Conservation (phyloP, 208 protist species). For the Kentomonas sorsogonicus region DNA sequence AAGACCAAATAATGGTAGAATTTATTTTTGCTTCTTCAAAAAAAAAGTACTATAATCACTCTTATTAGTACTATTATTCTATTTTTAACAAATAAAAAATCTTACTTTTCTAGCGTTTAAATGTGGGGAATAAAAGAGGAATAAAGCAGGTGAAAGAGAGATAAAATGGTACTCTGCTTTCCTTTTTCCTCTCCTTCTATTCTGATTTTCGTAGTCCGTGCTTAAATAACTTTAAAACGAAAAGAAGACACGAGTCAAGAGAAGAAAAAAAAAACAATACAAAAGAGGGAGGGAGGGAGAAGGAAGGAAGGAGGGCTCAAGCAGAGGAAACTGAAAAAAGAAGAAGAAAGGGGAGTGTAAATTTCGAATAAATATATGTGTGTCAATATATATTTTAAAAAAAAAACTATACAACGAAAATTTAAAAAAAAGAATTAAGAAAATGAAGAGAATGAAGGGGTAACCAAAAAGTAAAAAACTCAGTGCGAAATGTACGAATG, state of each 20-base stretch:
- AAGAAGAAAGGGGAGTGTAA: neutral
- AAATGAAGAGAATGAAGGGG: constrained; percentile 16
- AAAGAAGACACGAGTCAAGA: neutral
- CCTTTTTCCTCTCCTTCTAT: no score
- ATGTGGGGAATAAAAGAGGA: no score
- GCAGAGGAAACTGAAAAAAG: constrained; percentile 5
- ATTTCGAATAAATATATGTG: neutral
- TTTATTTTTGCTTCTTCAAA: no score
- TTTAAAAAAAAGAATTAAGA: constrained; percentile 10
- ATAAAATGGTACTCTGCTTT: no score
- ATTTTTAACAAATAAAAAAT: constrained; percentile 6
- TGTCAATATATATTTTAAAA: constrained; percentile 3
- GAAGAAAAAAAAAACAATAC: constrained; percentile 6
- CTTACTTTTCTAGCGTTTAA: neutral
- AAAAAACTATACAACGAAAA: constrained; percentile 7
- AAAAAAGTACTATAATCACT: no score
- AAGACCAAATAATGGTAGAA: no score
- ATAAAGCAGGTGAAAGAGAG: no score
- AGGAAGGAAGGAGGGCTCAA: neutral
- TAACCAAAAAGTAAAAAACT: constrained; percentile 7
- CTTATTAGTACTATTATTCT: no score
- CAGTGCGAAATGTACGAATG: constrained; percentile 6
- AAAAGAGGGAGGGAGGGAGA: neutral
- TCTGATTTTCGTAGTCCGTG: no score
- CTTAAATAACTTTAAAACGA: no score